Base-by-base conservation (phyloP, 139 green algal species). In the Spirogloea muscicola region DNA sequence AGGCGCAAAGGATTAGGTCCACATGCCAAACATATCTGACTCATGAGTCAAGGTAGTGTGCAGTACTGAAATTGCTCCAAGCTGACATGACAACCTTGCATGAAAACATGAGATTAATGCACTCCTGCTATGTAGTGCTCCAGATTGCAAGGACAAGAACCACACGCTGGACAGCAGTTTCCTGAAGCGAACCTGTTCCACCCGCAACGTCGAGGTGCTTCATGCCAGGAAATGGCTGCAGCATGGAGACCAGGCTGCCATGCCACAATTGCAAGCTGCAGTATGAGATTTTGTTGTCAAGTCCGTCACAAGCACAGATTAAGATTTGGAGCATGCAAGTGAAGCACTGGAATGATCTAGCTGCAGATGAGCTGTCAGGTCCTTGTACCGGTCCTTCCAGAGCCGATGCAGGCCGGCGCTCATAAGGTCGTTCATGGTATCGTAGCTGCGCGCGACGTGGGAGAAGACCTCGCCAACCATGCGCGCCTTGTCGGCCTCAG, bases 351-450 rank as follows among this genome's bases (percentile, higher is more conserved):
- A n/a, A n/a, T n/a, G n/a, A n/a, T n/a, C n/a, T n/a, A n/a, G n/a
- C n/a, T n/a, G n/a, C n/a, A n/a, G n/a, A n/a, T n/a, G n/a, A n/a
- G n/a, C n/a, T n/a, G n/a, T n/a, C n/a, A n/a, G n/a, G n/a, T n/a
- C n/a, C n/a, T n/a, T n/a, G n/a, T n/a, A n/a, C n/a, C n/a, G n/a
- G 84, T 96, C 91, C 72, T 99, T 99, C 95, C 95, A 99, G 27
- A 96, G 58, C 1, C 95, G 82, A 76, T 99, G 95, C 79, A 98
- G 41, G 21, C 94, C 94, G 1, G 79, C 90, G 67, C 90, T 96
- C 95, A 99, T 99, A 7, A 97, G 73, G 82, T 99, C 95, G 63
- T 99, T 99, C 95, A 99, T 99, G 2, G 96, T 59, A 68, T 99
- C 95, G 44, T 99, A 99, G 4, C 79, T 90, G 3, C 74, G 68